Evolutionary conservation across 2,329 filamentous ascomycete genomes (phyloP), one percentile per base, ranked within the genome.

Genomic region (Neonectria neomacrospora): DNA sequence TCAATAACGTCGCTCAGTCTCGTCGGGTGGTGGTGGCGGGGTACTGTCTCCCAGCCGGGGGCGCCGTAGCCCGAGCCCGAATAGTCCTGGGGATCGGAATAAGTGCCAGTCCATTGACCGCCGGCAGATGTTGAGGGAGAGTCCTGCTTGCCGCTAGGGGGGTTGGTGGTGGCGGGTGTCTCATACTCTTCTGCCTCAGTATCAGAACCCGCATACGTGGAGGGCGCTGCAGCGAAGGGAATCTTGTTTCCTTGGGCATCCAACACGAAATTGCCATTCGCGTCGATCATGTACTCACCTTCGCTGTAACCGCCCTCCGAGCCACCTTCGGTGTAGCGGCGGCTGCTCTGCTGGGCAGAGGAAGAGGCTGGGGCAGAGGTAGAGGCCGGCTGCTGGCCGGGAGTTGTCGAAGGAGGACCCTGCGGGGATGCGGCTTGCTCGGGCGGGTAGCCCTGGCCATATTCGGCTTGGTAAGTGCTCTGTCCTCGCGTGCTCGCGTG

Each of bases 1-100:
- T 94, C 91, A 30, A 96, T 85, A 28, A 97, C 94, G 78, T 97
- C 94, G 76, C 93, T 97, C 66, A 97, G 82, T 60, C 94, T 84
- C 9, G 94, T 97, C 0, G 94, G 94, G 78, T 97, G 93, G 70
- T 96, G 92, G 77, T 97, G 94, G 59, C 89, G 86, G 23, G 90
- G 90, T 66, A 93, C 82, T n/a, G 81, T 80, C 67, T 96, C 92
- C 92, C 93, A 96, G 16, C 87, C 90, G 2, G 88, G 85, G 1
- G 87, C 86, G 8, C 83, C 89, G 77, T 90, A 93, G 22, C 86
- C 88, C 47, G 87, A 81, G 47, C 90, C 90, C 5, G 85, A 83
- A 73, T 93, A 93, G 71, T 93, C 90, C 18, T 86, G 80, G 10
- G 76, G 69, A 47, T 75, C 73, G 20, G 80, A 75, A 66, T 85